Percentiles rank a stretch among this genome's conserved stretches.
phyloP scores from a whole-genome alignment of 192 early-diverging fungal species.

The Coemansia sp. region DNA sequence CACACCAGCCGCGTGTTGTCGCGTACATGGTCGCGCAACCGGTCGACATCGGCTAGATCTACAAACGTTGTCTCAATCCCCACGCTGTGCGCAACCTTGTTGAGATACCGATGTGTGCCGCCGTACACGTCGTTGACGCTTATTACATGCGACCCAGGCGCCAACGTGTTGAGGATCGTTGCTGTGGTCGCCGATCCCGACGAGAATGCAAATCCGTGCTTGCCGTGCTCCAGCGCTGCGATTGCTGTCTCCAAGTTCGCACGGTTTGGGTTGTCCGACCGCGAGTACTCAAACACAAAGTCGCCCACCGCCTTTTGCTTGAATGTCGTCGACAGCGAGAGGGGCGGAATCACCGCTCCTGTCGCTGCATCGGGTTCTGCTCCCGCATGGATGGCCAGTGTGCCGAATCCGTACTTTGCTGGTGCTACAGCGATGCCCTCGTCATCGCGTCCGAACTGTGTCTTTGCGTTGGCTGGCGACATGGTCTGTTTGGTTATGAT shows the following conservation, averaged over 20 bases:
- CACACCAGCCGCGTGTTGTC: constrained; percentile 80
- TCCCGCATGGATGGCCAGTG: constrained; percentile 92
- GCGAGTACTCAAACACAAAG: constrained; percentile 85
- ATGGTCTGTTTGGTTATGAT: neutral
- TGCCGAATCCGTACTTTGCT: constrained; percentile 71
- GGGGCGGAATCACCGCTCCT: constrained; percentile 96
- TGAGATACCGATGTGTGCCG: constrained; percentile 87
- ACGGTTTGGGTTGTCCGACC: constrained; percentile 79
- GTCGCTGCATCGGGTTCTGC: constrained; percentile 86
- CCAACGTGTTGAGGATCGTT: constrained; percentile 70
- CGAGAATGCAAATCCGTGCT: constrained; percentile 82
- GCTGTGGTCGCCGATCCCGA: constrained; percentile 87
- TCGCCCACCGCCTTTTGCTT: constrained; percentile 90
- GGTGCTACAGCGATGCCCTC: constrained; percentile 6
- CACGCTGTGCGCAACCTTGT: constrained; percentile 71
- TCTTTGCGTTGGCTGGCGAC: constrained; percentile 39
- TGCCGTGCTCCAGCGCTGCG: constrained; percentile 87
- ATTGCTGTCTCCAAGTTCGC: constrained; percentile 79
- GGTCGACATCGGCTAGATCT: constrained; percentile 67
- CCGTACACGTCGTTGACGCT: constrained; percentile 91
- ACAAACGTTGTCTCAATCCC: constrained; percentile 77
- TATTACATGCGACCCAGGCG: constrained; percentile 71
- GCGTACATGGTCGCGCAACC: constrained; percentile 63
- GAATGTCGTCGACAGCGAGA: constrained; percentile 96
- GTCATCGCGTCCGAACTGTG: constrained; percentile 10